These are phyloP conservation scores for Coemansia sp. DNA, from an alignment of 192 early-diverging fungal species.

Conservation along the genomic window DNA sequence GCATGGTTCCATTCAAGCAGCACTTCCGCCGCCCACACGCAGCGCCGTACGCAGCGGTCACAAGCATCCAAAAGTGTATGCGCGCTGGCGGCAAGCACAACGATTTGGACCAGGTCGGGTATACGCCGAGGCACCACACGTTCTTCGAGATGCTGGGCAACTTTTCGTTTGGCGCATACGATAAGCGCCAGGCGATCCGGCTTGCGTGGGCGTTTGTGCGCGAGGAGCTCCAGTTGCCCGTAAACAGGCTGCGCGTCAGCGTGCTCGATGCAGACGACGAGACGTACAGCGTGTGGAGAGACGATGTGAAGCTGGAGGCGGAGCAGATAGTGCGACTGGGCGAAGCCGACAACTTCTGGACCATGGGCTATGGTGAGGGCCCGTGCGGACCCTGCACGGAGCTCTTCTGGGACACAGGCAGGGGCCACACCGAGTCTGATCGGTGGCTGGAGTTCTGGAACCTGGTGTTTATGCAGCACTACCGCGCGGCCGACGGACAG, in stretches of 20 bases:
- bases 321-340: constrained; percentile 81
- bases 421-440: constrained; percentile 87
- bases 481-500: constrained; percentile 85
- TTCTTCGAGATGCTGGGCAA: constrained; percentile 99
- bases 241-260: constrained; percentile 87
- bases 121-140: constrained; percentile 96
- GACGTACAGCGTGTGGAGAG: constrained; percentile 72
- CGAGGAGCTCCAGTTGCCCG: constrained; percentile 74
- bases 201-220: constrained; percentile 93
- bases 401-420: constrained; percentile 93
- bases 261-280: constrained; percentile 89
- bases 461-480: constrained; percentile 98
- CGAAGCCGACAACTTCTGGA: constrained; percentile 97
- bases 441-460: constrained; percentile 99
- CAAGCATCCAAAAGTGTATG: constrained; percentile 97
- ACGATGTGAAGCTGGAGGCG: constrained; percentile 82
- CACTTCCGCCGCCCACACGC: constrained; percentile 88
- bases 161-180: constrained; percentile 99
- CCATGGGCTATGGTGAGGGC: constrained; percentile 92
- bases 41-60: constrained; percentile 81
- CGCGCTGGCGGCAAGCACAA: constrained; percentile 99
- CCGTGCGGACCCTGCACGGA: constrained; percentile 98
- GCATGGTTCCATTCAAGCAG: constrained; percentile 98
- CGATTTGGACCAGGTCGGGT: constrained; percentile 97
- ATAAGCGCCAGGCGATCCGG: constrained; percentile 87